These are phyloP conservation scores for Coprinopsis strossmayeri DNA, from an alignment of 768 basidiomycete species.

Conservation along the genomic window DNA sequence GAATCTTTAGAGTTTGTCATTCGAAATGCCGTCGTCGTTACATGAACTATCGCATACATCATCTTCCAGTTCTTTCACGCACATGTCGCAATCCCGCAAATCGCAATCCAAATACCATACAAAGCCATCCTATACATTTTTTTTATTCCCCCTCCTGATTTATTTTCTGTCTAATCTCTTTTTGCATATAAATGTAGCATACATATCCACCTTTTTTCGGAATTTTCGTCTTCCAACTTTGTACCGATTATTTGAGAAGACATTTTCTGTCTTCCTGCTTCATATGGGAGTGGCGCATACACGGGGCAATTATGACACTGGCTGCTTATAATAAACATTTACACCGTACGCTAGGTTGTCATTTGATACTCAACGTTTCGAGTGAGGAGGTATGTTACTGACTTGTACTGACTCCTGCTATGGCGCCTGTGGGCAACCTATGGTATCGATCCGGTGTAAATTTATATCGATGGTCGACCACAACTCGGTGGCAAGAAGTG, in stretches of 20 bases:
- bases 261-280: too few relatives aligned
- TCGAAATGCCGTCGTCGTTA: neutral
- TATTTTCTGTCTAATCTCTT: neutral
- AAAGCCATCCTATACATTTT: neutral
- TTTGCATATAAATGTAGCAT: conserved; percentile 2
- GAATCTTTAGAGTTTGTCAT: neutral
- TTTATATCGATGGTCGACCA: too few relatives aligned
- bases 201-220: neutral
- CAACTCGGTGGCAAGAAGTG: too few relatives aligned
- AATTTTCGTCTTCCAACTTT: neutral
- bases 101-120: neutral
- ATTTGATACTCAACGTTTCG: too few relatives aligned
- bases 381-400: too few relatives aligned
- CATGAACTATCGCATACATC: conserved; percentile 4
- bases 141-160: neutral
- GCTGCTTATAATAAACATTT: too few relatives aligned
- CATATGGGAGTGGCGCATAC: too few relatives aligned
- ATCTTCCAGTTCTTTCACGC: neutral
- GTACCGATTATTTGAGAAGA: neutral
- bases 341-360: too few relatives aligned
- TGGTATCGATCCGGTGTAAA: too few relatives aligned
- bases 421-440: too few relatives aligned
- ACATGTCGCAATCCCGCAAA: neutral
- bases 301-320: too few relatives aligned
- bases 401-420: too few relatives aligned